Percentiles rank a stretch among this genome's conserved stretches.
Evolutionary conservation across 2,329 filamentous ascomycete genomes (phyloP).

Genomic region (Fusarium sp.): DNA sequence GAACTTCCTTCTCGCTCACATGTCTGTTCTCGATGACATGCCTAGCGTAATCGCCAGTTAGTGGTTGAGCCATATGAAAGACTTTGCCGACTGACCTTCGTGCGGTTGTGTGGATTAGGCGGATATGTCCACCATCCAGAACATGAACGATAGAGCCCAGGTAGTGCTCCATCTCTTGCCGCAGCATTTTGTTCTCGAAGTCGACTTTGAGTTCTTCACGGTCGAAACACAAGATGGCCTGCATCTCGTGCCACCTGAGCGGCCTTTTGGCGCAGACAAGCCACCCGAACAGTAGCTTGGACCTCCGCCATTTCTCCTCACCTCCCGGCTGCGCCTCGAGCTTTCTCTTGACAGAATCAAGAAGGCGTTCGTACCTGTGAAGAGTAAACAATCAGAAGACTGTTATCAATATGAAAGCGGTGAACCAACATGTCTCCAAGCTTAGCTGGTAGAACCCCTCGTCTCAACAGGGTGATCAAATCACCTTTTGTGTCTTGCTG

Average conservation of each 20-base stretch:
- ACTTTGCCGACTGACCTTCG: background rate
- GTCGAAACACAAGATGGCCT: slow-evolving; percentile 9
- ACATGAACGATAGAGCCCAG: slow-evolving; percentile 19
- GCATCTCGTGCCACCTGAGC: slow-evolving; percentile 16
- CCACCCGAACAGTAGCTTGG: slow-evolving; percentile 5
- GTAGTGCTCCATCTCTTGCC: slow-evolving; percentile 9
- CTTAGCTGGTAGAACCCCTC: background rate
- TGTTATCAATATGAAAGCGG: rapidly evolving
- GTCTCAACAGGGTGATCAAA: rapidly evolving
- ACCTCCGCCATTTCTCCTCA: background rate
- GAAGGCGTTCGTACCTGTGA: background rate
- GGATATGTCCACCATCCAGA: background rate
- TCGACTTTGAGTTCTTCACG: rapidly evolving
- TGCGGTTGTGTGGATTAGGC: slow-evolving; percentile 8
- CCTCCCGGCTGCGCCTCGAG: background rate
- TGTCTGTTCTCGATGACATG: slow-evolving; percentile 6
- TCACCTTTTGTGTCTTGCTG: slow-evolving; percentile 1
- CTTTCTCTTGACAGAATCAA: background rate
- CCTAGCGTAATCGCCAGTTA: background rate
- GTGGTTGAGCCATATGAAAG: rapidly evolving
- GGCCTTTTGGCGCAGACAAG: slow-evolving; percentile 12
- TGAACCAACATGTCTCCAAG: background rate
- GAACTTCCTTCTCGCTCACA: background rate
- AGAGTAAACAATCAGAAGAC: rapidly evolving
- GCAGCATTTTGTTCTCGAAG: slow-evolving; percentile 1